Evolutionary conservation across 768 basidiomycete genomes (phyloP), one percentile per base, ranked within the genome.

Genomic region (Rhodotorula toruloides): DNA sequence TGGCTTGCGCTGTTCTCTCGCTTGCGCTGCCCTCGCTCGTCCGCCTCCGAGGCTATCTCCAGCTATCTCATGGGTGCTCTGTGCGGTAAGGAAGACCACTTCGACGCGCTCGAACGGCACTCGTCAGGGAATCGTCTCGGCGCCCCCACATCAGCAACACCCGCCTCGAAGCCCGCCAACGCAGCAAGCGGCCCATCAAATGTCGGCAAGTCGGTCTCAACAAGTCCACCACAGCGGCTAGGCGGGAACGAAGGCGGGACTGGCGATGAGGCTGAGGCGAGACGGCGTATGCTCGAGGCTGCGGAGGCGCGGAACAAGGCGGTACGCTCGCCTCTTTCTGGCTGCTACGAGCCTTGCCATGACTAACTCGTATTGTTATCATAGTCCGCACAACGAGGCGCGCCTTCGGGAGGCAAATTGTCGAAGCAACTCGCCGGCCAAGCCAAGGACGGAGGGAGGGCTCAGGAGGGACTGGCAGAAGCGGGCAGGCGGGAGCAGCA

Each of bases 11-110:
- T 22, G 42, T 32, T 5, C 29, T 12, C 43, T 6, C 43, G n/a
- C 44, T 2, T 7, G 1, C 32, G 0, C n/a, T 56, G 17, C 40
- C 39, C 39, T 43, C 39, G 27, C 37, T 1, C 17, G 19, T 48
- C 47, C 47, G 19, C 47, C 47, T 11, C 47, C 27, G 11, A 19
- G 10, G 19, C 25, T 11, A n/a, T 48, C 47, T 19, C 17, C 47
- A 31, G 10, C 29, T 22, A 14, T 49, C 9, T 7, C 27, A 67
- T 67, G 65, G 65, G 65, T 25, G 48, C 47, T 10, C 25, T 67
- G 1, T 67, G 65, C 42, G 65, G 59, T 42, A 67, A 61, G 42
- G 65, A 67, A 52, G 65, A 67, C 42, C 65, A 67, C 48, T 67
- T 67, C n/a, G 65, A 67, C 32, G 19, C 39, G 1, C 54, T 67